Base-by-base conservation (phyloP, 2,329 filamentous ascomycete genomes). In the Cladosporium sp. region DNA sequence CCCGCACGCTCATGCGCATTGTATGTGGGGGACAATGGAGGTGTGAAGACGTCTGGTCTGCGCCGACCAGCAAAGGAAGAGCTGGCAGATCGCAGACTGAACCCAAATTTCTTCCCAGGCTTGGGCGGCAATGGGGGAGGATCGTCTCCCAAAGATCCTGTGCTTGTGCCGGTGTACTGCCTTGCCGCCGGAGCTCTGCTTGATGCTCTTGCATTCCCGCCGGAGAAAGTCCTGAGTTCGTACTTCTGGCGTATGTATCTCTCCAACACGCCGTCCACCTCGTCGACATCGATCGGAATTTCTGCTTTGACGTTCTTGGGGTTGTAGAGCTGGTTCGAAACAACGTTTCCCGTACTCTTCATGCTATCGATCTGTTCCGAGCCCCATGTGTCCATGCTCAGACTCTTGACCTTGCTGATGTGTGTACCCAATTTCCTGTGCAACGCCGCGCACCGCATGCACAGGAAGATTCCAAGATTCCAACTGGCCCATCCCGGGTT, bases 401-500 rank as follows among this genome's bases (percentile, higher is more conserved):
- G 76, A 36, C 92, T 97, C 76, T 99, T 99, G 78, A 99, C 91
- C 74, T 99, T 99, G 64, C 92, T 97, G 62, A 99, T 91, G 74
- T 99, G 94, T 39, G 94, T 97, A 61, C 94, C 94, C 69, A 99
- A 80, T 76, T 97, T 97, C 70, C 94, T 90, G 78, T 99, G 94
- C 69, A 97, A 83, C 56, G 91, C 84, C 55, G 92, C 94, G 80
- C 94, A 99, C 72, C 94, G 90, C 89, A 99, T 95, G 77, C 94
- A 99, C 51, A 99, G 80, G 73, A 99, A 99, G 63, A 97, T 85
- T 60, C 94, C 94, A 75, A 99, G 79, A 90, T 97, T 97, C 92
- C 92, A 97, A 78, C 91, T 96, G 74, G 92, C 91, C 92, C 92
- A 97, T 78, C 86, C 91, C 85, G 94, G 94, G 75, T 97, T 97